Base-by-base conservation (phyloP, 768 basidiomycete genomes). In the Leccinum subtestaceum region DNA sequence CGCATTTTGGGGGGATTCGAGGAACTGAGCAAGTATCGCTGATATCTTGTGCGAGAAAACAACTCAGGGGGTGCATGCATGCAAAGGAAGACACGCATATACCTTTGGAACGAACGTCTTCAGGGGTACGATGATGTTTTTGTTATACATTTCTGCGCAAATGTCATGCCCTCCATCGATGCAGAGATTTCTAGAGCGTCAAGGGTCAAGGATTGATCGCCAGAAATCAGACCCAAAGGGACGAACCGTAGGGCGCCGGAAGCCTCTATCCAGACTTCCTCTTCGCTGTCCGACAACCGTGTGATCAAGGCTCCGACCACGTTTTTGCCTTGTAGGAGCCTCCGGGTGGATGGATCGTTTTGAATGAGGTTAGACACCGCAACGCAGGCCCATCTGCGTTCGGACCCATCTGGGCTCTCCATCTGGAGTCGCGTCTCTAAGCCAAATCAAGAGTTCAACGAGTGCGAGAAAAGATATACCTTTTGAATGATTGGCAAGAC, bases 141-240 rank as follows among this genome's bases (percentile, higher is more conserved):
- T 97, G 73, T 98, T 97, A 76, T 89, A 95, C 92, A 98, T 95
- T 73, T 97, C 93, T 1, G 90, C 93, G 66, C 95, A 95, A 50
- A 97, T 90, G 63, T 97, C 94, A 69, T 92, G 91, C 53, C 95
- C 95, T 15, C 95, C 95, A 69, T 98, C 95, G 67, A 98, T 88
- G 67, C 93, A 94, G 13, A 98, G 74, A 76, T 97, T 98, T 61
- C 95, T 97, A 67, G 34, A 55, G 10, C n/a, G 43, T 27, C 11
- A 12, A 21, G 52, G 19, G 34, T 65, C 55, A 64, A 58, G 53
- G 45, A 57, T 57, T 25, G 59, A 36, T 50, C 21, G 43, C 19
- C 19, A 45, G 43, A 45, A 45, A 12, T 45, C 34, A 38, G 49
- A 53, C 13, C 12, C 9, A 23, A 50, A 45, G 12, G 6, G 23